Evolutionary conservation across 208 protist species (phyloP).

Genomic region (Wallacemonas sp.): DNA sequence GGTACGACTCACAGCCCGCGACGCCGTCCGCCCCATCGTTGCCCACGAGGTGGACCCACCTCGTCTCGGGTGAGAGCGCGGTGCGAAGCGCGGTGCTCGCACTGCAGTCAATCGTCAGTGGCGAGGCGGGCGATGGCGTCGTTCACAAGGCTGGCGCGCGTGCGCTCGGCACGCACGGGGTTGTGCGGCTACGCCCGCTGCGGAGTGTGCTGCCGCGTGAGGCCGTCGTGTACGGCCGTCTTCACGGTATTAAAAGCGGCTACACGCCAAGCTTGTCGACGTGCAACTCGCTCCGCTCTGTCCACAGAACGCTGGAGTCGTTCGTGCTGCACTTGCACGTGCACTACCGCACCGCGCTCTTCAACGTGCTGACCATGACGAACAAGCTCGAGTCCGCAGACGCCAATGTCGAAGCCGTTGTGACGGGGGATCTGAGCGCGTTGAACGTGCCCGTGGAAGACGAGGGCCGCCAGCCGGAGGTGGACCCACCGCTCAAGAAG

Average conservation of each 20-base stretch:
- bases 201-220: constrained; percentile 67
- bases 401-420: constrained; percentile 3
- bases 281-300: constrained; percentile 33
- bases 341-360: constrained; percentile 65
- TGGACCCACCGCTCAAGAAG: not conserved
- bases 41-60: constrained; percentile 26
- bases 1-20: not conserved
- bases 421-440: not conserved
- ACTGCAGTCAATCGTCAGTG: constrained; percentile 59
- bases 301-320: constrained; percentile 56
- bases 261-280: constrained; percentile 68
- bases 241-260: constrained; percentile 34
- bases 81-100: constrained; percentile 38
- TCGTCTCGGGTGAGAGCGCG: constrained; percentile 63
- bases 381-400: constrained; percentile 39
- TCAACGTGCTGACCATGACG: constrained; percentile 78
- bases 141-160: constrained; percentile 44
- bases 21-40: not conserved
- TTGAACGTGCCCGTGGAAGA: not conserved
- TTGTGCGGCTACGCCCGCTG: constrained; percentile 63
- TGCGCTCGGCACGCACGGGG: constrained; percentile 28
- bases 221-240: constrained; percentile 49
- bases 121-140: constrained; percentile 33
- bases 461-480: not conserved
- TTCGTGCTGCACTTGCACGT: constrained; percentile 57